These are phyloP conservation scores for Plasmodium ovale DNA, from an alignment of 169 alveolate genomes.

Conservation along the genomic window DNA sequence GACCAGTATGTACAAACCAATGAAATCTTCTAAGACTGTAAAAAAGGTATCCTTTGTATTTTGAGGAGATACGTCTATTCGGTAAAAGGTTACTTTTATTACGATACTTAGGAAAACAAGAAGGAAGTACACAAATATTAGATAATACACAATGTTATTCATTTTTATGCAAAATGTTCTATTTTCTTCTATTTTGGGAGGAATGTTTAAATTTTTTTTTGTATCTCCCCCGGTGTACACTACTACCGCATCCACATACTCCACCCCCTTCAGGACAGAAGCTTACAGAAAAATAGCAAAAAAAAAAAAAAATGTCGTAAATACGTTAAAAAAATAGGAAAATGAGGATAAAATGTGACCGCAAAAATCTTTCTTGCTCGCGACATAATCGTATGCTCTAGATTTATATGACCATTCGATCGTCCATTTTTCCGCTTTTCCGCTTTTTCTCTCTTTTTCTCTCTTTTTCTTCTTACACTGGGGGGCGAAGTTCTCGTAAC, in stretches of 20 bases:
- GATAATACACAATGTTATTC: constrained; percentile 73
- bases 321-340: too few species aligned
- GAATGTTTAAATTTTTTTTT: constrained; percentile 74
- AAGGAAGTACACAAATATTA: constrained; percentile 60
- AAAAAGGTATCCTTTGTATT: constrained; percentile 26
- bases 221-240: constrained; percentile 78
- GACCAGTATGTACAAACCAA: constrained; percentile 67
- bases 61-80: neutral
- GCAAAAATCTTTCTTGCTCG: neutral
- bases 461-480: constrained; percentile 49
- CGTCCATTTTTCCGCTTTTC: neutral
- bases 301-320: neutral
- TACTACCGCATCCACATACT: constrained; percentile 74
- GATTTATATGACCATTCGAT: too few species aligned
- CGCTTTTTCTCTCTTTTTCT: neutral
- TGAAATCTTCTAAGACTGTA: constrained; percentile 46
- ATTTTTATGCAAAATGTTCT: constrained; percentile 67
- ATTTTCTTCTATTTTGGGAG: constrained; percentile 53
- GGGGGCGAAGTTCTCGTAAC: constrained; percentile 61
- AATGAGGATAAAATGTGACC: neutral
- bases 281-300: constrained; percentile 41
- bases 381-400: neutral
- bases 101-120: constrained; percentile 51
- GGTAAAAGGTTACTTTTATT: constrained; percentile 17
- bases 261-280: constrained; percentile 69